Evolutionary conservation across 1,139 yeast species (phyloP).

Genomic region (Yamadazyma songkhlaensis): DNA sequence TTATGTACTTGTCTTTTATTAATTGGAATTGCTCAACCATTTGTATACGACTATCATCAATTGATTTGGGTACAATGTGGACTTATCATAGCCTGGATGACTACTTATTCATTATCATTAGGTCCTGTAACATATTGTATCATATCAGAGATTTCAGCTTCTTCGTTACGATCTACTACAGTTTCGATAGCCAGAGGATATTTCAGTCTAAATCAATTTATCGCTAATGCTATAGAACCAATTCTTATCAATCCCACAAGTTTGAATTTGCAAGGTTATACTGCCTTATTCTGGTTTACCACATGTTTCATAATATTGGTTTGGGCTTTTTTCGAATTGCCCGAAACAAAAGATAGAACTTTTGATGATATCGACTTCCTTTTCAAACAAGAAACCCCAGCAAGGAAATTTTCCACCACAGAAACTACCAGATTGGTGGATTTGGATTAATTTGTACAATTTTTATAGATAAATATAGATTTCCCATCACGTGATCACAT

Average conservation of each 20-base stretch:
- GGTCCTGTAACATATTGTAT: slow-evolving; percentile 22
- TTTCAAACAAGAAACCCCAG: slow-evolving; percentile 16
- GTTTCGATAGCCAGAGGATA: slow-evolving; percentile 19
- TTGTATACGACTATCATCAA: slow-evolving; percentile 10
- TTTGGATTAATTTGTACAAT: neutral
- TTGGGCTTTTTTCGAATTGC: slow-evolving; percentile 19
- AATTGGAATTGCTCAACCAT: slow-evolving; percentile 35
- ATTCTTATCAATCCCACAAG: slow-evolving; percentile 19
- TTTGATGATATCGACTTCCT: slow-evolving; percentile 20
- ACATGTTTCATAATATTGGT: slow-evolving; percentile 19
- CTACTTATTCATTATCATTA: slow-evolving; percentile 17
- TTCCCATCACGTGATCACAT: neutral
- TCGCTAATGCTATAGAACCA: slow-evolving; percentile 18
- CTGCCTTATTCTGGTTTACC: slow-evolving; percentile 35
- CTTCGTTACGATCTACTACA: slow-evolving; percentile 20
- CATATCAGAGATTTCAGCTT: slow-evolving; percentile 19
- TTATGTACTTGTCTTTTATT: slow-evolving; percentile 36
- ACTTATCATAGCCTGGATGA: slow-evolving; percentile 19
- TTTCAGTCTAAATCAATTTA: slow-evolving; percentile 15
- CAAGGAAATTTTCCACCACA: slow-evolving; percentile 10
- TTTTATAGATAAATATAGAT: neutral
- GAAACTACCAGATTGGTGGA: neutral
- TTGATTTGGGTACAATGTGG: slow-evolving; percentile 20
- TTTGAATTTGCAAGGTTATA: slow-evolving; percentile 19
- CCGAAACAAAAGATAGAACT: slow-evolving; percentile 21